Evolutionary conservation across 495 filamentous ascomycete genomes (phyloP).

Genomic region (Geoglossum glabrum): DNA sequence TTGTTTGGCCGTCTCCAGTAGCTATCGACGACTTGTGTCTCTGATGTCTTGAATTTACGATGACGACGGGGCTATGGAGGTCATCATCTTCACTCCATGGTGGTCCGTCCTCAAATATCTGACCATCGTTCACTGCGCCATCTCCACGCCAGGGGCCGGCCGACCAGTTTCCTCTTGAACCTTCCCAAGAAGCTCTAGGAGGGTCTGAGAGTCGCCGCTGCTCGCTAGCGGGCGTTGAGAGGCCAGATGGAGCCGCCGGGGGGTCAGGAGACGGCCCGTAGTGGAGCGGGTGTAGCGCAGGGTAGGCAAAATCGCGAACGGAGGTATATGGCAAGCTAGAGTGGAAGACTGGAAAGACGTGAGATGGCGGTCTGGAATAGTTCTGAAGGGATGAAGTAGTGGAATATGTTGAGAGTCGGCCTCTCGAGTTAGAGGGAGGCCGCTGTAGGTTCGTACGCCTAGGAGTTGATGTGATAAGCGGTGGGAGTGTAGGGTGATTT

Average conservation of each 20-base stretch:
- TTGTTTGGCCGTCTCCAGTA: conserved; percentile 21
- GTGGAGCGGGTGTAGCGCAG: conserved; percentile 61
- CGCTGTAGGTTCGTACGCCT: conserved; percentile 39
- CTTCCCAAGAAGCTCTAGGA: conserved; percentile 38
- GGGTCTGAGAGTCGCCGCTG: conserved; percentile 64
- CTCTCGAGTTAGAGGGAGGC: conserved; percentile 44
- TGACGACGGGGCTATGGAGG: conserved; percentile 70
- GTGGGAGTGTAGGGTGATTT: conserved; percentile 37
- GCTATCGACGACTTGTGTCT: conserved; percentile 60
- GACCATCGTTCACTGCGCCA: conserved; percentile 25
- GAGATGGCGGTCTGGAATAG: conserved; percentile 52
- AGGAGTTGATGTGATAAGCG: conserved; percentile 39
- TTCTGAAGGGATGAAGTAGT: conserved; percentile 13
- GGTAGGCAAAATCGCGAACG: conserved; percentile 93
- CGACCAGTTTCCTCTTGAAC: conserved; percentile 29
- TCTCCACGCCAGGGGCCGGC: conserved; percentile 28
- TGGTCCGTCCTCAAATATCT: conserved; percentile 75
- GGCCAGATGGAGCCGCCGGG: conserved; percentile 37
- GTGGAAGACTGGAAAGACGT: conserved; percentile 64
- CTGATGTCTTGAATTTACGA: conserved; percentile 46
- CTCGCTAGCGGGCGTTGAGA: conserved; percentile 74
- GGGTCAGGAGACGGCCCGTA: conserved; percentile 70
- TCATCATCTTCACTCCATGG: conserved; percentile 98
- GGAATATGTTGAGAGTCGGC: conserved; percentile 35
- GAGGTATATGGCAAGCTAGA: conserved; percentile 74